A percentile compares a stretch with the other conserved stretches of the same genome.
Evolutionary conservation across 176 grass and related monocot genomes (phyloP).

Genomic region (Microstegium vimineum): DNA sequence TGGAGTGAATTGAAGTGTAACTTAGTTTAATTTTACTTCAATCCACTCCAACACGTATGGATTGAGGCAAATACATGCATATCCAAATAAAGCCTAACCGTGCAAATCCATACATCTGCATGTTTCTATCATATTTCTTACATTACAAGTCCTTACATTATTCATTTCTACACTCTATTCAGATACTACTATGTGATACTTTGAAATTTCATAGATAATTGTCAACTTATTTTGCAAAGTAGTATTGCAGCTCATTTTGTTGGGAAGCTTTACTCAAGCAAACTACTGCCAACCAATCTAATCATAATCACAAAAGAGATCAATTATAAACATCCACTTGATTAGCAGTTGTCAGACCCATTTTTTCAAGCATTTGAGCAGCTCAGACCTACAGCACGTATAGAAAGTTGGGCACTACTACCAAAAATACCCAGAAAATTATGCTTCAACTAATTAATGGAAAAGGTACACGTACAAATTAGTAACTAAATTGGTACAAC

Average conservation of each 20-base stretch:
- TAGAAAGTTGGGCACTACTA: background rate
- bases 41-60: too few relatives aligned
- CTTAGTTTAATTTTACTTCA: too few relatives aligned
- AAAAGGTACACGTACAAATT: background rate
- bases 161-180: background rate
- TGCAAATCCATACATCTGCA: background rate
- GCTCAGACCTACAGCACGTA: background rate
- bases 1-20: too few relatives aligned
- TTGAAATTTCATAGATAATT: background rate
- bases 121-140: too few relatives aligned
- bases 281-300: background rate
- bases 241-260: background rate
- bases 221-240: background rate
- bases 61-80: too few relatives aligned
- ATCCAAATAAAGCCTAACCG: too few relatives aligned
- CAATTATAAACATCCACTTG: background rate
- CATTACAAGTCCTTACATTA: background rate
- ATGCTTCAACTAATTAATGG: background rate
- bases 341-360: background rate
- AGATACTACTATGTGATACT: background rate
- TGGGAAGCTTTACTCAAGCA: background rate
- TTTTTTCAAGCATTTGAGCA: background rate
- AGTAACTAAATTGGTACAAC: too few relatives aligned
- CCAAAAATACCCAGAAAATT: background rate
- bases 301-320: background rate